Base-by-base conservation (phyloP, 371 early-diverging fungal species). In the Mortierella sp. region DNA sequence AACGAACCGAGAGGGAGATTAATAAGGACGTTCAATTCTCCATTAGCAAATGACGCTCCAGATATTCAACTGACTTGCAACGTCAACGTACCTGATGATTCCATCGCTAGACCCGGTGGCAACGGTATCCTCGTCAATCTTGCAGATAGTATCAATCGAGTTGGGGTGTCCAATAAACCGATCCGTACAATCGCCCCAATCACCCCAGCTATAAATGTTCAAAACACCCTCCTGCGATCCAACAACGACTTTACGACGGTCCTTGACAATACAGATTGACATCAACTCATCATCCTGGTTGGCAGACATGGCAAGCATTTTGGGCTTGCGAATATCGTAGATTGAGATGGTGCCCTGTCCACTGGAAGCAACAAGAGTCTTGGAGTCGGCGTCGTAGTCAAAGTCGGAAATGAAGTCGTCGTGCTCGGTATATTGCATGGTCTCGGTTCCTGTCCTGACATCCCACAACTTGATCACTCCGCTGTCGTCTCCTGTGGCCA, bases 381-480 rank as follows among this genome's bases (percentile, higher is more conserved):
- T 93, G 70, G 93, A 94, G 26, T 91, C 89, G 10, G 79, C 76
- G 50, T 92, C 91, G 81, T 87, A 97, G 7, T 89, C 89, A 91
- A 98, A 93, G 74, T 96, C 96, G 0, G 98, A 93, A 72, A 98
- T 96, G 83, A 93, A 97, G 88, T 98, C 99, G 38, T 91, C 92
- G 82, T 98, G 95, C 72, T 96, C 97, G 21, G 89, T 82, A 77
- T 95, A 97, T 10, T 92, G 89, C 90, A 94, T 92, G 0, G 92
- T 91, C 31, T 91, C 88, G 47, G 93, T 94, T 65, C 94, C 90
- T 79, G 94, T 91, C 70, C 98, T 90, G 45, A 91, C 91, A 85
- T 98, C 98, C 98, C 98, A 98, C 71, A 97, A 80, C 93, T 97
- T 97, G 58, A 98, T 95, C 47, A 92, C 89, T n/a, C 98, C 98